A percentile compares a stretch with the other conserved stretches of the same genome.
phyloP scores from a whole-genome alignment of 257 asterid species.

The Solanum megistacrolobum region DNA sequence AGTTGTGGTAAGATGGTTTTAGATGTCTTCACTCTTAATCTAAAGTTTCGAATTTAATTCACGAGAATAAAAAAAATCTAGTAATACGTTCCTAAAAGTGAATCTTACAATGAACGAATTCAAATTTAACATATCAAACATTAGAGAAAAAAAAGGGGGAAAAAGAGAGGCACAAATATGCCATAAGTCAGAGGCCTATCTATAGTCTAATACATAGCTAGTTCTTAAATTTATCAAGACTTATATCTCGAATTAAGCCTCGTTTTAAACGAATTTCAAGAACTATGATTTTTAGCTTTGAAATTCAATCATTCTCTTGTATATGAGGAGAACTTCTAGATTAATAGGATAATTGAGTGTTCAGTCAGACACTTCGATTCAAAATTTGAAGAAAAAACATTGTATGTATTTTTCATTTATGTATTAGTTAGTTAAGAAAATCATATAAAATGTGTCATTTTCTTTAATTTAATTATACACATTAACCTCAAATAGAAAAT shows the following conservation, averaged over 20 bases:
- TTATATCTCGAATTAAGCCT: not conserved
- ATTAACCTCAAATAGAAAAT: not conserved
- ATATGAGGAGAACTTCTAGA: not conserved
- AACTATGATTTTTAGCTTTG: not conserved
- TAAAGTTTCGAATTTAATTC: not conserved
- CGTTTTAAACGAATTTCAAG: not conserved
- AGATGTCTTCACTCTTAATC: not conserved
- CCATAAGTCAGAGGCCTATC: not conserved
- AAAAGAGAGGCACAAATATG: not conserved
- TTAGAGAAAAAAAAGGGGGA: accelerated
- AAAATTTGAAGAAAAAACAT: too few species aligned
- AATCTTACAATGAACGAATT: not conserved
- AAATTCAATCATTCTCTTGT: too few species aligned
- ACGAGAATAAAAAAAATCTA: too few species aligned
- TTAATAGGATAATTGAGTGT: not conserved
- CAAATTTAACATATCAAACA: not conserved
- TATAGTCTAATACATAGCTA: not conserved
- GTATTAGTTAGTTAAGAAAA: not conserved
- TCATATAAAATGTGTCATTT: too few species aligned
- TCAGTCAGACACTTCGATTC: not conserved
- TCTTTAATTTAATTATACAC: not conserved
- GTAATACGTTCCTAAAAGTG: too few species aligned
- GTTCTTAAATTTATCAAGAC: not conserved
- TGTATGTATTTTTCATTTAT: too few species aligned
- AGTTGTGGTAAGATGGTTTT: not conserved